Base-by-base conservation (phyloP, 768 basidiomycete species). In the Lactarius vividus region DNA sequence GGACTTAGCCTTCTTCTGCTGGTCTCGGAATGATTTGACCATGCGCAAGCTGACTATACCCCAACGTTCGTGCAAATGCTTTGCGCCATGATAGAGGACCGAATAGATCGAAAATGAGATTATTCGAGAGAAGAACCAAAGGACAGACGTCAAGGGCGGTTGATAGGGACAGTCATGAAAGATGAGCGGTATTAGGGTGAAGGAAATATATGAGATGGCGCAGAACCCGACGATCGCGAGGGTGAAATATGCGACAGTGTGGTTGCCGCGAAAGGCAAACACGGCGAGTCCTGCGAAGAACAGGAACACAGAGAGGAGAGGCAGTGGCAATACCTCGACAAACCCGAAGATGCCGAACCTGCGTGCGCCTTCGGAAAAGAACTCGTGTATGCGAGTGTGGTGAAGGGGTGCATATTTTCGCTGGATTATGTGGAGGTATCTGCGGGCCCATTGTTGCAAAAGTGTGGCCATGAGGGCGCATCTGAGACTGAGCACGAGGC, bases 381-480 rank as follows among this genome's bases (percentile, higher is more conserved):
- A 40, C 6, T 16, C 39, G 1, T 16, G 16, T 16, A 40, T 40
- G 15, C 16, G 39, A 6, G 39, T 13, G 15, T 15, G 39, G 37
- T 37, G 37, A 37, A 37, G 37, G 11, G 13, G 37, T 37, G 37
- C 13, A 15, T 37, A 37, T 37, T 37, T 37, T 37, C 13, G 37
- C 2, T 37, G 11, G 10, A 37, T 10, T 37, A 37, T 37, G 13
- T 13, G 10, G 33, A 55, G 39, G 39, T 66, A 66, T 35, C 40
- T 54, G 31, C 56, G 57, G 5, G 57, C 44, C 63, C 63, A 64
- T 28, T 59, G 57, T 46, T 59, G 63, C 11, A 64, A 28, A 40
- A 64, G 44, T 18, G 64, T 66, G 9, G 64, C 64, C 35, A 44
- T 31, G 16, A 66, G 59, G 0, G 64, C 64, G 40, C 64, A 66